Evolutionary conservation across 169 alveolate species (phyloP), one percentile per base, ranked within the genome.

Genomic region (Cryptosporidium xiaoi): DNA sequence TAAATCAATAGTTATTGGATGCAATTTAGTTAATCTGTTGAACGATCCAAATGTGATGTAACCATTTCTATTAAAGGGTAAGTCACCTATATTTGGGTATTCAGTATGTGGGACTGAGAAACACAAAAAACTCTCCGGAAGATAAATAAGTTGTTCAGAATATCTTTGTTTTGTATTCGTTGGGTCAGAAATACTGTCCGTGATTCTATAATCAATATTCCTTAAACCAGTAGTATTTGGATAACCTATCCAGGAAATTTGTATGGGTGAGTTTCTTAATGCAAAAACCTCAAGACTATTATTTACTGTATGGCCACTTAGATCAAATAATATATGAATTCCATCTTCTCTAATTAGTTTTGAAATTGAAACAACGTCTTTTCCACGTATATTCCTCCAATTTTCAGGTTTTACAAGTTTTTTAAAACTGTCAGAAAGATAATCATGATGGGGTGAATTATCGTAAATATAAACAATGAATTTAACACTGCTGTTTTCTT

Each of bases 231-330:
- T 93, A 12, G 95, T 91, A 64, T 94, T 94, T 64, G 95, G 94
- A 83, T 92, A 94, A 55, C 97, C 97, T 67, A 94, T 91, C 92
- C 92, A 94, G 16, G 92, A 66, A 2, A 83, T 82, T 55, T 91
- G 83, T 16, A 90, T 82, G 13, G 95, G 96, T 20, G 96, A 94
- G 13, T 93, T 93, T 60, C 90, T 83, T 71, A 90, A 56, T 1
- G 93, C 94, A 65, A 94, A 83, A n/a, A 94, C 94, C 40, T 83
- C 93, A 27, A 92, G 83, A 27, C 97, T 87, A 64, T 92, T 93
- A 90, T 93, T 92, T 33, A 92, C 93, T 3, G 97, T 93, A 90
- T 93, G 95, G 1, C 97, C 97, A 66, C 95, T 93, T 53, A 94
- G 85, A 69, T 94, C 95, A 58, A 94, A 83, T 64, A 94, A 87